Conservation (phyloP, 1,139 yeast genomes). For the Yamadazyma taylorii region DNA sequence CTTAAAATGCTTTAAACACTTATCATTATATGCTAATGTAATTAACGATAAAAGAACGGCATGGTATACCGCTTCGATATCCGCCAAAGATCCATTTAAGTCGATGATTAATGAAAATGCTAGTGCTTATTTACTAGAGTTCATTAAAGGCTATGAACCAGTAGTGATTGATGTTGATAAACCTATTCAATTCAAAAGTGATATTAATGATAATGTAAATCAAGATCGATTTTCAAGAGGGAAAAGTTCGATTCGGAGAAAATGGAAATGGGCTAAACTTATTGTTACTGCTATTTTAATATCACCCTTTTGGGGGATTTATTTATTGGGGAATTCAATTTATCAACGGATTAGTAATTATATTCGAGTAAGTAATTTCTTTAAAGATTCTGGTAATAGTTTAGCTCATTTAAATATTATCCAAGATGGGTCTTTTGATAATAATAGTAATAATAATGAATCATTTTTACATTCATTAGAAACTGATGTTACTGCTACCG, state of each 20-base stretch:
- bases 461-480: slow-evolving; percentile 17
- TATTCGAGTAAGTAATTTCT: slow-evolving; percentile 31
- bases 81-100: slow-evolving; percentile 61
- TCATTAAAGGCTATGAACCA: slow-evolving; percentile 52
- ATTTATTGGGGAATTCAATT: slow-evolving; percentile 46
- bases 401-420: slow-evolving; percentile 33
- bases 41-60: slow-evolving; percentile 78
- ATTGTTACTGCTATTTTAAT: slow-evolving; percentile 41
- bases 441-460: slow-evolving; percentile 7
- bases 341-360: slow-evolving; percentile 41
- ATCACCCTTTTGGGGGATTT: slow-evolving; percentile 55
- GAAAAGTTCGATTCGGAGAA: slow-evolving; percentile 23
- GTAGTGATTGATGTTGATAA: slow-evolving; percentile 48
- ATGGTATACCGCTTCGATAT: slow-evolving; percentile 79
- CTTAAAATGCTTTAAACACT: slow-evolving; percentile 49
- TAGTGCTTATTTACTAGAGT: slow-evolving; percentile 43
- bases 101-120: slow-evolving; percentile 40
- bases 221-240: slow-evolving; percentile 10
- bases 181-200: slow-evolving; percentile 23
- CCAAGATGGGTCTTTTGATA: too few relatives aligned
- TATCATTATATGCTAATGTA: slow-evolving; percentile 68
- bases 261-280: slow-evolving; percentile 48
- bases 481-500: slow-evolving; percentile 21
- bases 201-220: slow-evolving; percentile 1
- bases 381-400: slow-evolving; percentile 28